These are phyloP conservation scores for Aspergillus sp. DNA, from an alignment of 2,329 filamentous ascomycete genomes.

Conservation along the genomic window DNA sequence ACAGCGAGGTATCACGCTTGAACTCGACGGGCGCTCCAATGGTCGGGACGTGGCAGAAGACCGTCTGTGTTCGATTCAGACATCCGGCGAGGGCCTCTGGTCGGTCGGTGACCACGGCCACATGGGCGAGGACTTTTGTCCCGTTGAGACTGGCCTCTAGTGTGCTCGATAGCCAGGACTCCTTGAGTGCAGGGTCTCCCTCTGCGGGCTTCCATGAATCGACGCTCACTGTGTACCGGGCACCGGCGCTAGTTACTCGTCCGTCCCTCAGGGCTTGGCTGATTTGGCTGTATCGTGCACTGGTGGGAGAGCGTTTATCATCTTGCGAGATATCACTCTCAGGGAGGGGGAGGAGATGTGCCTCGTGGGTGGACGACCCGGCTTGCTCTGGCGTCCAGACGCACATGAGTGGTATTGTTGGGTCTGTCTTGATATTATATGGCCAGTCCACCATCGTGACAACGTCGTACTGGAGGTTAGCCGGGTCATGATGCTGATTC, in stretches of 20 bases:
- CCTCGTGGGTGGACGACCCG: neutral
- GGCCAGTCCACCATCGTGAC: slow-evolving; percentile 17
- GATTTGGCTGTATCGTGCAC: slow-evolving; percentile 21
- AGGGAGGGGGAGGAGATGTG: neutral
- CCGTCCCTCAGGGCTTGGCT: slow-evolving; percentile 17
- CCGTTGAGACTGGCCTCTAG: slow-evolving; percentile 22
- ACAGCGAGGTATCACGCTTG: slow-evolving; percentile 27
- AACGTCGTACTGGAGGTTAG: slow-evolving; percentile 30
- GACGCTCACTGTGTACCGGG: slow-evolving; percentile 8
- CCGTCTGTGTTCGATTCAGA: neutral
- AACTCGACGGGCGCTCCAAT: slow-evolving; percentile 31
- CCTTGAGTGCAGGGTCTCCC: neutral
- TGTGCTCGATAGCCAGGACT: slow-evolving; percentile 13
- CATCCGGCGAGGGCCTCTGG: neutral
- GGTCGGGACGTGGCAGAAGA: slow-evolving; percentile 30
- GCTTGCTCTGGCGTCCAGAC: slow-evolving; percentile 16
- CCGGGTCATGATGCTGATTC: slow-evolving; percentile 37
- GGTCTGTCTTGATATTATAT: neutral
- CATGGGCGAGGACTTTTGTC: slow-evolving; percentile 22
- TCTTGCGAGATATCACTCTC: neutral
- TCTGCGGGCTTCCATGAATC: slow-evolving; percentile 15
- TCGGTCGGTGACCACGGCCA: slow-evolving; percentile 15
- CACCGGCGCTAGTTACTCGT: neutral
- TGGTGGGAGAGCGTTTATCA: neutral
- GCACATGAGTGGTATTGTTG: slow-evolving; percentile 12